Evolutionary conservation across 495 filamentous ascomycete genomes (phyloP).

Genomic region (Tetracladium marchalianum): DNA sequence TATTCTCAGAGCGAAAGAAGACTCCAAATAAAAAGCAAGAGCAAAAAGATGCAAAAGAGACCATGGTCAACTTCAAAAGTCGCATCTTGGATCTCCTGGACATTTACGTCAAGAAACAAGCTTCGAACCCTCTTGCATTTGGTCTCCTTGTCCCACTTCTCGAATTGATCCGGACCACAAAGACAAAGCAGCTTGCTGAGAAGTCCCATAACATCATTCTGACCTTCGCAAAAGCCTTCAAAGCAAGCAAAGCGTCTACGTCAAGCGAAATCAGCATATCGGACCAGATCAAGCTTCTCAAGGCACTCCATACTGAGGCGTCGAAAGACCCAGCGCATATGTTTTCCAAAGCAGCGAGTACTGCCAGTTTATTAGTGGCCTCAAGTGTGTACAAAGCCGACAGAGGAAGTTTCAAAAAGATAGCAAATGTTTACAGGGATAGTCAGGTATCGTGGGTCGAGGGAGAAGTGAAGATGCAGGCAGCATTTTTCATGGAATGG

Average conservation of each 20-base stretch:
- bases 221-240: constrained; percentile 60
- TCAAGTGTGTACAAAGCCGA: constrained; percentile 28
- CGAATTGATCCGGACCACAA: constrained; percentile 47
- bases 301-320: constrained; percentile 63
- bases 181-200: constrained; percentile 59
- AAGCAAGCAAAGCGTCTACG: constrained; percentile 25
- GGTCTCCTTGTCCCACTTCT: constrained; percentile 32
- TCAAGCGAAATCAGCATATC: constrained; percentile 19
- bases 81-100: constrained; percentile 80
- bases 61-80: constrained; percentile 91
- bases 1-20: constrained; percentile 59
- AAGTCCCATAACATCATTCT: constrained; percentile 61
- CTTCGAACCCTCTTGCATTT: constrained; percentile 52
- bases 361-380: constrained; percentile 37
- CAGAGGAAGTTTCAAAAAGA: constrained; percentile 21
- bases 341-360: constrained; percentile 38
- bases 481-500: constrained; percentile 41
- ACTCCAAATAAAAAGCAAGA: constrained; percentile 60
- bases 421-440: constrained; percentile 32
- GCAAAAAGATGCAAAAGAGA: constrained; percentile 75
- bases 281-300: constrained; percentile 46
- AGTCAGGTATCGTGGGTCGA: constrained; percentile 33
- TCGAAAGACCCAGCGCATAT: constrained; percentile 43
- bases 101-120: constrained; percentile 76
- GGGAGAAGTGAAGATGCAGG: constrained; percentile 36